Evolutionary conservation across 2,329 filamentous ascomycete genomes (phyloP), one percentile per base, ranked within the genome.

Genomic region (Paecilomyces formosus): DNA sequence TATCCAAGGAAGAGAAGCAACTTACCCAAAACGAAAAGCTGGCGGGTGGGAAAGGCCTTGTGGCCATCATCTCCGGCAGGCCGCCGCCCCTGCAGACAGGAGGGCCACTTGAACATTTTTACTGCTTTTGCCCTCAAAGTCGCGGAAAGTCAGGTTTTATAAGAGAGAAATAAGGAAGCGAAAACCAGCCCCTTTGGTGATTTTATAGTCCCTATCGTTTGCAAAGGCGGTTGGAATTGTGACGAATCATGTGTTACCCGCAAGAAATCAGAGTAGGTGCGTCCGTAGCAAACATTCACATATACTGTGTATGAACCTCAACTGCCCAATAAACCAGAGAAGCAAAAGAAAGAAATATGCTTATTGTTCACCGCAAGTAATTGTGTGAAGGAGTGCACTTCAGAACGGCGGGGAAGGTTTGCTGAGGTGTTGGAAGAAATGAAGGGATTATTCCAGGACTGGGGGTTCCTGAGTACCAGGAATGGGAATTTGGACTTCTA

Each of bases 11-110:
- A 35, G 50, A 50, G 49, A 54, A 52, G 56, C 57, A 24, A 66
- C 79, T 64, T 74, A 83, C 81, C 80, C 57, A 84, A 71, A 24
- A 84, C 72, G 58, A 81, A 81, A 65, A 87, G 77, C 67, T 87
- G 85, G 64, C 76, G 78, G 45, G 78, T 75, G 45, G 85, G 85
- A 71, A 87, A 87, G 53, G 75, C 69, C 58, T 76, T 71, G 62
- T 74, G 66, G 63, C 71, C 70, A 63, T 71, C 67, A 6, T 56
- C 54, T 59, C 63, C 61, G 65, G 67, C 65, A 62, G 62, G 64
- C 58, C 66, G 64, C 60, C 67, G 66, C 56, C 66, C 61, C 65
- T 68, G 69, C 58, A 72, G 61, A 66, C 68, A 72, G 31, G 70
- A 65, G 56, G 66, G 71, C 59, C 66, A 65, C 65, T 67, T 67